Evolutionary conservation across 129 eudicot species (phyloP).

Genomic region (Helianthus tuberosus): DNA sequence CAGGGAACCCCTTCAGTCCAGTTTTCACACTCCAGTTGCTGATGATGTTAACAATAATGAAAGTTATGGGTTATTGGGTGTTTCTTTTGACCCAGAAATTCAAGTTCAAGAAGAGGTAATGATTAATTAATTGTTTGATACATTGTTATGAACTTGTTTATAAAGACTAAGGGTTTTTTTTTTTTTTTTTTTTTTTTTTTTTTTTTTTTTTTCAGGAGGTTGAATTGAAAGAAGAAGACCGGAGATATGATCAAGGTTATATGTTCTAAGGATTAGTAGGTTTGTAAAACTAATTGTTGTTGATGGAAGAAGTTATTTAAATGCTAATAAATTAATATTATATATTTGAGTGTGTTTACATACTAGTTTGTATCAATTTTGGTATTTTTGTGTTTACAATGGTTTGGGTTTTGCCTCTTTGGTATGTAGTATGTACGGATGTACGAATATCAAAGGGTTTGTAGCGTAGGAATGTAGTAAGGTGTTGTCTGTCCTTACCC

Average conservation of each 20-base stretch:
- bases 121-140: background rate
- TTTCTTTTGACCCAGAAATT: background rate
- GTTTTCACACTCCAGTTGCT: background rate
- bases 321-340: background rate
- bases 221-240: background rate
- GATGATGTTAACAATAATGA: background rate
- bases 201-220: background rate
- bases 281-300: background rate
- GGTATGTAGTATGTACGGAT: too few relatives aligned
- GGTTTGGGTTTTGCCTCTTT: background rate
- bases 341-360: too few relatives aligned
- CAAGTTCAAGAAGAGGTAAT: background rate
- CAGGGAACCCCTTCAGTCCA: background rate
- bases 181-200: background rate
- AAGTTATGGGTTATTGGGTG: background rate
- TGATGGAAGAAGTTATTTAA: background rate
- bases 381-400: too few relatives aligned
- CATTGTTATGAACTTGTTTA: too few relatives aligned
- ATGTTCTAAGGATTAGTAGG: background rate
- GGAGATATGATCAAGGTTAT: background rate
- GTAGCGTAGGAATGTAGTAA: too few relatives aligned
- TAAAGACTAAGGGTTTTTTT: too few relatives aligned
- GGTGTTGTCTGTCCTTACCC: too few relatives aligned
- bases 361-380: too few relatives aligned
- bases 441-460: too few relatives aligned